A percentile compares a stretch with the other conserved stretches of the same genome.
phyloP scores from a whole-genome alignment of 495 filamentous ascomycete genomes.

The Penicillium nucicola region DNA sequence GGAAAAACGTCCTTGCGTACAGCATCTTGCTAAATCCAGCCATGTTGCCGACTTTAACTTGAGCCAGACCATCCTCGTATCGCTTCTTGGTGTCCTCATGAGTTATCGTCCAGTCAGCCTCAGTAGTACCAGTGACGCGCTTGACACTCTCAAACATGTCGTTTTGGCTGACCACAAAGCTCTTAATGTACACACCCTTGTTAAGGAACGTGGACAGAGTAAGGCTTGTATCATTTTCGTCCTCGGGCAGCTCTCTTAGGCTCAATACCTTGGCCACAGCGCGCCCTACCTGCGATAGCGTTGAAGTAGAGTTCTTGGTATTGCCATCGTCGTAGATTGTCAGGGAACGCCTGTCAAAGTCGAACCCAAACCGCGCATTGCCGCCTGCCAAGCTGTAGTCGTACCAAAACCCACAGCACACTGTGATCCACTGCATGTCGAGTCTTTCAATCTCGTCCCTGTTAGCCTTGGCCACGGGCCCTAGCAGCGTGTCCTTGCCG shows the following conservation, averaged over 20 bases:
- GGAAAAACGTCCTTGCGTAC: conserved; percentile 50
- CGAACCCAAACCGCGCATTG: conserved; percentile 41
- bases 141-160: conserved; percentile 53
- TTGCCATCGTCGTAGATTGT: conserved; percentile 53
- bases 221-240: conserved; percentile 36
- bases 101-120: conserved; percentile 54
- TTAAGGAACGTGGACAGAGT: conserved; percentile 39
- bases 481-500: conserved; percentile 16
- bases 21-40: conserved; percentile 48
- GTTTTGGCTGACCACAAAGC: conserved; percentile 49
- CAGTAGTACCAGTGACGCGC: conserved; percentile 51
- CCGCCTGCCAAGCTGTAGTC: conserved; percentile 45
- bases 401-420: conserved; percentile 54
- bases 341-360: conserved; percentile 37
- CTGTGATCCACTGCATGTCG: conserved; percentile 48
- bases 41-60: conserved; percentile 41
- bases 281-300: conserved; percentile 46
- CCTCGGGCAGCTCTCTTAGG: conserved; percentile 46
- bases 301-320: conserved; percentile 34
- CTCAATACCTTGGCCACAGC: conserved; percentile 44
- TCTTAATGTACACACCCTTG: conserved; percentile 40
- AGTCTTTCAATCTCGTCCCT: conserved; percentile 40
- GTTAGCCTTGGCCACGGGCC: conserved; percentile 9
- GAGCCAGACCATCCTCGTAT: conserved; percentile 41
- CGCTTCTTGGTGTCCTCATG: conserved; percentile 41